Base-by-base conservation (phyloP, 163 green algal species). In the Scenedesmus sp. region DNA sequence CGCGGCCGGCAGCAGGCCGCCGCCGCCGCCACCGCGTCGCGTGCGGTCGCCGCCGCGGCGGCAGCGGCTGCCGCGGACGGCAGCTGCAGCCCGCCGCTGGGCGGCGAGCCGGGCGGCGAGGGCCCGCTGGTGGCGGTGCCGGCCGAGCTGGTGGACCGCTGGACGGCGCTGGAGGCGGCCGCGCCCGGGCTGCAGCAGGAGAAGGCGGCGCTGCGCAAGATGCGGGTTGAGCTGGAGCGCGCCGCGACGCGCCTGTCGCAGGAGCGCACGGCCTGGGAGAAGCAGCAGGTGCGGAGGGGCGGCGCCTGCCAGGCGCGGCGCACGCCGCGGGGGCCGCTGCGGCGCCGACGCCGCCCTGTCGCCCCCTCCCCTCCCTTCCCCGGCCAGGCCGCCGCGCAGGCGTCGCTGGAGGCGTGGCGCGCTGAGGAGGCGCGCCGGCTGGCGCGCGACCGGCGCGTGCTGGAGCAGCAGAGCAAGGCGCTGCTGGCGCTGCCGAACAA, bases 401-500 rank as follows among this genome's bases (percentile, higher is more conserved):
- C 83, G 6, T 45, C 63, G 0, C 75, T 90, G 20, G 85, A 89
- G 62, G 77, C 85, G 2, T 79, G 78, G 78, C 60, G 79, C 11
- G 63, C 77, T 9, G 84, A 84, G 24, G 89, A 92, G 84, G 63
- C 66, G 54, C 72, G 69, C 5, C 67, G 75, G 31, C 71, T 92
- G 33, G 63, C 72, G 33, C 71, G 85, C 0, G 89, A 93, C 26
- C 65, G 82, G 33, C 79, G 87, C 1, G 86, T 92, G 48, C 80
- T 94, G 20, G 89, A 93, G 63, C 87, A 93, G 84, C 88, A 90
- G 75, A 85, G 82, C 77, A 80, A 85, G 17, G 84, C 88, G 9
- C 63, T 93, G 58, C 81, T 92, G 34, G 91, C 89, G 78, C 72
- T 94, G 63, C 90, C 90, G 29, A 92, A 57, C 56, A 92, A 91